Evolutionary conservation across 148 eudicot species (phyloP).

Genomic region (Amaranthus hypochondriacus): DNA sequence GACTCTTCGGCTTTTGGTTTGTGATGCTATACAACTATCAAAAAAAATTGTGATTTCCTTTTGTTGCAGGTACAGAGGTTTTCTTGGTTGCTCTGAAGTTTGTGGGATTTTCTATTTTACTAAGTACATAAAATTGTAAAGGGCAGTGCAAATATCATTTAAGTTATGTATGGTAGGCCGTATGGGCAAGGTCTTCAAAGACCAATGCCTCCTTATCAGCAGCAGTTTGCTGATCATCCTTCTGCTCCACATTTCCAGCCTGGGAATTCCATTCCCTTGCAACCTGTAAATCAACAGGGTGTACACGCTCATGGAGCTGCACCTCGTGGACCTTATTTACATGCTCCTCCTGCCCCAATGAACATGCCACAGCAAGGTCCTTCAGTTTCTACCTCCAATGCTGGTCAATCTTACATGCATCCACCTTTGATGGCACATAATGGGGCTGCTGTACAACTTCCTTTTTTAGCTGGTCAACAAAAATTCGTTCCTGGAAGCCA

Average conservation of each 20-base stretch:
- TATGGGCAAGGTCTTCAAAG: conserved; percentile 55
- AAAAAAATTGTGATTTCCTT: conserved; percentile 9
- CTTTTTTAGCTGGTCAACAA: conserved; percentile 34
- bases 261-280: conserved; percentile 31
- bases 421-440: conserved; percentile 37
- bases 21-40: conserved; percentile 1
- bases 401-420: conserved; percentile 34
- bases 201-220: conserved; percentile 46
- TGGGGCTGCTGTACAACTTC: conserved; percentile 26
- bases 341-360: conserved; percentile 31
- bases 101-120: conserved; percentile 8
- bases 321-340: conserved; percentile 36
- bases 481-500: conserved; percentile 37
- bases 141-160: background rate
- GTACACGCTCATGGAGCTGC: conserved; percentile 29
- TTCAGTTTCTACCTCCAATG: conserved; percentile 29
- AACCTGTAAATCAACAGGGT: conserved; percentile 35
- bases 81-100: conserved; percentile 20
- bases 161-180: conserved; percentile 65
- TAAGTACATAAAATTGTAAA: background rate
- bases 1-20: conserved; percentile 3
- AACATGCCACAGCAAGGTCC: conserved; percentile 31
- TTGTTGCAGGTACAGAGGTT: conserved; percentile 21
- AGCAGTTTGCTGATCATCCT: conserved; percentile 33
- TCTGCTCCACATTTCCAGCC: conserved; percentile 40